These are phyloP conservation scores for Isoetes taiwanensis DNA, from an alignment of 75 land plant genomes.

Conservation along the genomic window DNA sequence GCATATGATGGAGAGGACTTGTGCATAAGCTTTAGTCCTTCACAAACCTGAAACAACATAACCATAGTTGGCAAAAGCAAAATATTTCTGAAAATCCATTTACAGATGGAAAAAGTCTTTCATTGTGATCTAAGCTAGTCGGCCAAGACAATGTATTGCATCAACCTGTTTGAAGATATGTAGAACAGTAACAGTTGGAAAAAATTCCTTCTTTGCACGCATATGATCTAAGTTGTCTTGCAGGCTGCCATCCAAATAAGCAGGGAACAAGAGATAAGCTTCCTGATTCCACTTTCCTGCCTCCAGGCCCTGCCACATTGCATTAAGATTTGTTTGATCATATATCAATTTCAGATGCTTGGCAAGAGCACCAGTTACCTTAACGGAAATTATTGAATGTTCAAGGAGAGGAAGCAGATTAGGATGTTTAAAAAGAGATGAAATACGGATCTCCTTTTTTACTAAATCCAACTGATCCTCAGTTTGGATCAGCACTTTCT, in stretches of 20 bases:
- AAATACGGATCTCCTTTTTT: conserved; percentile 73
- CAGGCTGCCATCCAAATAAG: conserved; percentile 86
- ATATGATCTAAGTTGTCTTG: conserved; percentile 47
- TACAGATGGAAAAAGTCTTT: not conserved
- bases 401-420: conserved; percentile 90
- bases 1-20: conserved; percentile 85
- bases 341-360: too few species aligned
- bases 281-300: conserved; percentile 75
- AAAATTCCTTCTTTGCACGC: conserved; percentile 68
- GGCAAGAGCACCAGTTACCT: too few species aligned
- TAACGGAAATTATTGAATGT: conserved; percentile 70
- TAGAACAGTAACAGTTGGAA: conserved; percentile 58
- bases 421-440: conserved; percentile 65
- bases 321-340: too few species aligned
- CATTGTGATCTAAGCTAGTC: not conserved
- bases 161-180: conserved; percentile 82
- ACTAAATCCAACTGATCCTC: conserved; percentile 78
- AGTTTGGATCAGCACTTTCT: conserved; percentile 78
- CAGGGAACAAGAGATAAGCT: conserved; percentile 91
- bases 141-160: not conserved
- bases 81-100: not conserved
- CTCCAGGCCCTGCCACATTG: conserved; percentile 43
- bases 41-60: conserved; percentile 59
- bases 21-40: conserved; percentile 94
- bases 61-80: not conserved